These are phyloP conservation scores for Botryotinia calthae DNA, from an alignment of 2,329 filamentous ascomycete species.

Conservation along the genomic window DNA sequence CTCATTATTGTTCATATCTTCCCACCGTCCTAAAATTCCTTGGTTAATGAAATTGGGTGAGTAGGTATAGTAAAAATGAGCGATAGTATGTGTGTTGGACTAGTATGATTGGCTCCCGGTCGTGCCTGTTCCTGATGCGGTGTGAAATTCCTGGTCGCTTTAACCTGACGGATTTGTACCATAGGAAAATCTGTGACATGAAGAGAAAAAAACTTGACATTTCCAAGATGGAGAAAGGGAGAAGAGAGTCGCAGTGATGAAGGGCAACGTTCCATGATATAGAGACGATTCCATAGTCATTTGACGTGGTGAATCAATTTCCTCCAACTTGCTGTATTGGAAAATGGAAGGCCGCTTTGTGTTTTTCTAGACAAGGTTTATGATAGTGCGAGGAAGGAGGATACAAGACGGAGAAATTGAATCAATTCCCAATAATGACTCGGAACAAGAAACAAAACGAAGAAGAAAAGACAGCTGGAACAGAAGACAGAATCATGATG, in stretches of 20 bases:
- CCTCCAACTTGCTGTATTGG: neutral
- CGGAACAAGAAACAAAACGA: conserved; percentile 17
- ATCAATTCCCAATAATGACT: conserved; percentile 4
- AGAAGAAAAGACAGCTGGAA: conserved; percentile 4
- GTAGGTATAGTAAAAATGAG: conserved; percentile 2
- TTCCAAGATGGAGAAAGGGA: neutral
- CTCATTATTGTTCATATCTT: neutral
- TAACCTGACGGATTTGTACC: neutral
- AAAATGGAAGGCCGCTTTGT: conserved; percentile 10
- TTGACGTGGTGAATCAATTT: neutral
- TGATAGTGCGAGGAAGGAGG: conserved; percentile 4
- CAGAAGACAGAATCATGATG: neutral
- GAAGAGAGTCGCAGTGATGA: neutral
- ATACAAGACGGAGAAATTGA: conserved; percentile 1
- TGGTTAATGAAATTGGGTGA: conserved; percentile 1
- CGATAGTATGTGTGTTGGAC: conserved; percentile 15
- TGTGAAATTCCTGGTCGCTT: conserved; percentile 17
- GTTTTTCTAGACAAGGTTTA: neutral
- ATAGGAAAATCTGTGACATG: neutral
- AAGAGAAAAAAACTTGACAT: neutral
- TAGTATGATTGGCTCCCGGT: conserved; percentile 14
- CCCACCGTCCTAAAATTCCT: neutral
- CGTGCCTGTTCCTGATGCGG: conserved; percentile 10
- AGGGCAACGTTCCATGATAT: neutral
- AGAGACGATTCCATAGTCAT: neutral